Conservation (phyloP, 768 basidiomycete species). For the Lactifluus volemus region DNA sequence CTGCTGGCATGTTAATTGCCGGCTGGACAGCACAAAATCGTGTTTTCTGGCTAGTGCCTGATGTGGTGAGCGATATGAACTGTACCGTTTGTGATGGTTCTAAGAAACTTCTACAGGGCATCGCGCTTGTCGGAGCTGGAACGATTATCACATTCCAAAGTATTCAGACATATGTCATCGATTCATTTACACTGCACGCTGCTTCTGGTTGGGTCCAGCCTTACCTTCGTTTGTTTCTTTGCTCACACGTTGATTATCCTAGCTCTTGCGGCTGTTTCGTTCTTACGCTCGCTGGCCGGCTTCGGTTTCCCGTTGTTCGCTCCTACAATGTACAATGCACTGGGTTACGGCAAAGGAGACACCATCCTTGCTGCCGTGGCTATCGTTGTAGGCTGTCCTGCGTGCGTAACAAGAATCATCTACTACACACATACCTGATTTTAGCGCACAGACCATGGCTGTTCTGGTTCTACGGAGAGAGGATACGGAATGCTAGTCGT, state of each 20-base stretch:
- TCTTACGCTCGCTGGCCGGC: conserved; percentile 55
- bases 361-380: conserved; percentile 53
- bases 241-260: conserved; percentile 9
- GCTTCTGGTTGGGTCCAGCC: conserved; percentile 44
- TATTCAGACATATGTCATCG: conserved; percentile 61
- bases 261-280: conserved; percentile 60
- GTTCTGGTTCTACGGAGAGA: conserved; percentile 39
- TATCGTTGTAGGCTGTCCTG: conserved; percentile 50
- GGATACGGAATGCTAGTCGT: conserved; percentile 27
- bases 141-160: conserved; percentile 51
- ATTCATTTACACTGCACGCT: conserved; percentile 55
- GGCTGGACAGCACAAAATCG: conserved; percentile 59
- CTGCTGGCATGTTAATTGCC: conserved; percentile 55
- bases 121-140: conserved; percentile 46
- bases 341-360: conserved; percentile 64
- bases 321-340: conserved; percentile 50
- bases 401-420: conserved; percentile 21
- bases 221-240: not conserved
- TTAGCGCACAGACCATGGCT: conserved; percentile 33
- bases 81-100: not conserved
- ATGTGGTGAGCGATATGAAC: conserved; percentile 37
- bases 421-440: conserved; percentile 22
- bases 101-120: conserved; percentile 37
- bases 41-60: conserved; percentile 62
- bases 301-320: conserved; percentile 78